A percentile compares a stretch with the other conserved stretches of the same genome.
Evolutionary conservation across 2,329 filamentous ascomycete species (phyloP).

Genomic region (Beauveria sp.): DNA sequence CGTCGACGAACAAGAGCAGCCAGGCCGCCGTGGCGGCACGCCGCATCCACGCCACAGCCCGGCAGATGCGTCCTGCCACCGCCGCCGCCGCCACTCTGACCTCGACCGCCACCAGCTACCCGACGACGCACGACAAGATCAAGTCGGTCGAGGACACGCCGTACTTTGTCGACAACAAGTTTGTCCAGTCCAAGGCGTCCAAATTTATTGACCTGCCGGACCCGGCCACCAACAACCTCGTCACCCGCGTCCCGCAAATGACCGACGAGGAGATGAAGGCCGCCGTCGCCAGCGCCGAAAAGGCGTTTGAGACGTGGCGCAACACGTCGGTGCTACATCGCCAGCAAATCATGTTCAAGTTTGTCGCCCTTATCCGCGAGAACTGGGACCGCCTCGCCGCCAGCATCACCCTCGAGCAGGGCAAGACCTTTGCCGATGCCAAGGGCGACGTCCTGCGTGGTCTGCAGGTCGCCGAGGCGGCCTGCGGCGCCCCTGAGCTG

Average conservation of each 20-base stretch:
- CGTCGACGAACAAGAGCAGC: slow-evolving; percentile 23
- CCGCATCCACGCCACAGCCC: slow-evolving; percentile 50
- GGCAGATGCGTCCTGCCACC: slow-evolving; percentile 42
- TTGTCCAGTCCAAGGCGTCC: slow-evolving; percentile 58
- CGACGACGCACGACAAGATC: slow-evolving; percentile 65
- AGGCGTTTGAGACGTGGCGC: slow-evolving; percentile 68
- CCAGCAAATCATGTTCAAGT: slow-evolving; percentile 85
- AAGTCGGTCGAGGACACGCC: slow-evolving; percentile 61
- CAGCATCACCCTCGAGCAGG: slow-evolving; percentile 81
- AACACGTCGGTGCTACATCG: slow-evolving; percentile 63
- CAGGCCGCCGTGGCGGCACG: slow-evolving; percentile 34
- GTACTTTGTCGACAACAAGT: slow-evolving; percentile 78
- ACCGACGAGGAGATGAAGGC: slow-evolving; percentile 70
- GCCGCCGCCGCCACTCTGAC: slow-evolving; percentile 43
- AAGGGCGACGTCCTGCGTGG: slow-evolving; percentile 75
- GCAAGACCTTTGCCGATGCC: slow-evolving; percentile 80
- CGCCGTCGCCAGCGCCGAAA: slow-evolving; percentile 66
- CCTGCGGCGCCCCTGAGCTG: slow-evolving; percentile 72
- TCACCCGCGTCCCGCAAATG: slow-evolving; percentile 76
- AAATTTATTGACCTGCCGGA: slow-evolving; percentile 75
- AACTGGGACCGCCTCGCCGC: slow-evolving; percentile 81
- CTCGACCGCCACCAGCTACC: slow-evolving; percentile 54
- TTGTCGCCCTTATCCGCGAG: slow-evolving; percentile 69
- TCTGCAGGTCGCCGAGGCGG: slow-evolving; percentile 77
- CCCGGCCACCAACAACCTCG: slow-evolving; percentile 77